These are phyloP conservation scores for Silene conica DNA, from an alignment of 148 eudicot species.

Conservation along the genomic window DNA sequence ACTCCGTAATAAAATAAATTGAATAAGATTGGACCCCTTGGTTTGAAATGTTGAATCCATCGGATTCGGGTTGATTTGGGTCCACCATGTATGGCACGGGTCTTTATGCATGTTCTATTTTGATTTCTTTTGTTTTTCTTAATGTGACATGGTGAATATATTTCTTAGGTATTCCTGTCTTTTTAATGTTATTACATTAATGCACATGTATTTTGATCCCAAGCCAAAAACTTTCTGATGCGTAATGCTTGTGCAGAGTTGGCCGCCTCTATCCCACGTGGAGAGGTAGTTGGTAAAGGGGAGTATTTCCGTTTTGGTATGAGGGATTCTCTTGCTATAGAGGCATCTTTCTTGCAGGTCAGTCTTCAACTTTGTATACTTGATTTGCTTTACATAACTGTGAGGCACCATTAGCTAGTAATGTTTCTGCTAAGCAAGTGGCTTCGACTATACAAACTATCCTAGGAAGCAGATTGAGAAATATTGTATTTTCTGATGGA, in stretches of 20 bases:
- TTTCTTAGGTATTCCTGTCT: neutral
- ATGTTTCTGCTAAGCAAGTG: neutral
- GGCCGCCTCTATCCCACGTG: constrained; percentile 82
- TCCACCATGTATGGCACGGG: neutral
- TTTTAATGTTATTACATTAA: neutral
- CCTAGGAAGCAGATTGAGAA: neutral
- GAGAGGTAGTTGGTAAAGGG: constrained; percentile 87
- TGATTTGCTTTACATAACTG: neutral
- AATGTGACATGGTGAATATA: neutral
- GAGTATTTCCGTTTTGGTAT: constrained; percentile 96
- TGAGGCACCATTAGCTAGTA: neutral
- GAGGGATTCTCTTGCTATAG: constrained; percentile 98
- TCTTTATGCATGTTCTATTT: neutral
- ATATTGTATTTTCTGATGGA: neutral
- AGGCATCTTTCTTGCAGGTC: constrained; percentile 98
- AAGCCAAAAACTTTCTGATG: constrained; percentile 10
- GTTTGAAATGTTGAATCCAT: neutral
- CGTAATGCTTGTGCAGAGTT: constrained; percentile 49
- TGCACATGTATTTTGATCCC: constrained; percentile 1
- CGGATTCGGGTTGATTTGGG: neutral
- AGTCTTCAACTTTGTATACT: constrained; percentile 4
- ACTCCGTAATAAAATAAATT: too few relatives aligned
- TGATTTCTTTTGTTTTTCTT: neutral
- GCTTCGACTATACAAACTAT: neutral
- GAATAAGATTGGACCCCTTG: neutral